Base-by-base conservation (phyloP, 176 grass and related monocot species). In the Rhynchospora breviuscula region DNA sequence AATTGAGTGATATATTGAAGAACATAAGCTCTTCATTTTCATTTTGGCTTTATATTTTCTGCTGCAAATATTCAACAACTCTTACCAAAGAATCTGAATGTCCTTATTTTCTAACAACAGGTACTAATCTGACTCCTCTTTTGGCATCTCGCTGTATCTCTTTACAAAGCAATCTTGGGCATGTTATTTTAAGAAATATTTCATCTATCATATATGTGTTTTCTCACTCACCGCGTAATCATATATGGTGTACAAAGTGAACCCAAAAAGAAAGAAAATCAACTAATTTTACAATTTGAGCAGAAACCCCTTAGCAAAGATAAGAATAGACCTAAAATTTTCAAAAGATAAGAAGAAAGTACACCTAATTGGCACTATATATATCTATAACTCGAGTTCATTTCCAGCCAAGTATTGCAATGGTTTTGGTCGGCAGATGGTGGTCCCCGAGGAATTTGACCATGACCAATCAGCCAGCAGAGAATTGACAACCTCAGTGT, bases 401-500 rank as follows among this genome's bases (percentile, higher is more conserved):
- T 23, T 58, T 11, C 89, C 49, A 2, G 85, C 40, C 6, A 90
- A 84, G 51, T 85, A 59, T 18, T 67, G 46, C 10, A 91, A 12
- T 0, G 29, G 46, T 22, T 73, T 9, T 0, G 86, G 79, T 2
- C 5, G 11, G 0, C 84, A 91, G 21, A 88, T 10, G 47, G 63
- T 83, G 7, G 31, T 10, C 13, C 47, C 58, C 7, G 83, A 74
- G 3, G 53, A 25, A 35, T 67, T 59, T 0, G 57, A 91, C 89
- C 89, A 91, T 0, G 63, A 85, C 89, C 86, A 88, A 26, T 74
- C 72, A 7, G 80, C 73, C 0, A 91, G 70, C 2, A 86, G 5
- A 2, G 83, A 23, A 67, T 80, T 84, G 2, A 79, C 83, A 0
- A 75, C 58, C 63, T 86, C 73, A 0, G 84, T 84, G 65, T 84